These are phyloP conservation scores for Pseudogymnoascus sp. DNA, from an alignment of 2,329 filamentous ascomycete species.

Conservation along the genomic window DNA sequence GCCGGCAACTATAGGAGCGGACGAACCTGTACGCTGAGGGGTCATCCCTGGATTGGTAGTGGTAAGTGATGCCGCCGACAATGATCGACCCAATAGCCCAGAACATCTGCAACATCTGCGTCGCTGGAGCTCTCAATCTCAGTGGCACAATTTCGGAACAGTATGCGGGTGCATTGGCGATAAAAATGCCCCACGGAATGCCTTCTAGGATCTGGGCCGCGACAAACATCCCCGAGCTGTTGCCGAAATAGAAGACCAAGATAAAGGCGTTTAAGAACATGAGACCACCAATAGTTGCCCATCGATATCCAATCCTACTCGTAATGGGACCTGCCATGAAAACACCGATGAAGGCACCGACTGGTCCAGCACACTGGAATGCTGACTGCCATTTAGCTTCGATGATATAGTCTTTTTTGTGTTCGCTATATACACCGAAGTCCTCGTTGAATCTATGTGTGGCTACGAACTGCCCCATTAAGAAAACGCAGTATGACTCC, in stretches of 20 bases:
- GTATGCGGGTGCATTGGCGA: slow-evolving; percentile 29
- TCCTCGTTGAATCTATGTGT: slow-evolving; percentile 37
- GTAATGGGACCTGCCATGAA: slow-evolving; percentile 55
- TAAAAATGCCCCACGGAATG: slow-evolving; percentile 43
- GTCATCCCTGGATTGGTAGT: slow-evolving; percentile 37
- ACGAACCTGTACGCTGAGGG: slow-evolving; percentile 38
- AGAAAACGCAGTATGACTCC: slow-evolving; percentile 57
- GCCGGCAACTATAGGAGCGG: slow-evolving; percentile 18
- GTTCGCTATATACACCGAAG: slow-evolving; percentile 38
- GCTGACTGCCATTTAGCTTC: slow-evolving; percentile 50
- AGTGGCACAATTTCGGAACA: slow-evolving; percentile 48
- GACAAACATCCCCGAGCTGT: slow-evolving; percentile 37
- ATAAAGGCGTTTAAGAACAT: slow-evolving; percentile 45
- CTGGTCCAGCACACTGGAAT: slow-evolving; percentile 45
- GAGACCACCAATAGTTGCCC: slow-evolving; percentile 46
- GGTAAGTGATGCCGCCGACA: slow-evolving; percentile 49
- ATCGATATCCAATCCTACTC: slow-evolving; percentile 52
- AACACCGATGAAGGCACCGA: slow-evolving; percentile 54
- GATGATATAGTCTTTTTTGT: slow-evolving; percentile 33
- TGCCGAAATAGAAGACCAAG: slow-evolving; percentile 38
- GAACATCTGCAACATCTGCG: slow-evolving; percentile 60
- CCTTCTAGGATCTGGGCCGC: slow-evolving; percentile 50
- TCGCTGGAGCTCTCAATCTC: slow-evolving; percentile 48
- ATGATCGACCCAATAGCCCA: slow-evolving; percentile 58
- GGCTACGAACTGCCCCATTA: slow-evolving; percentile 53